Percentiles rank a stretch among this genome's conserved stretches.
phyloP scores from a whole-genome alignment of 331 rosid genomes.

The Spiraea crenata region DNA sequence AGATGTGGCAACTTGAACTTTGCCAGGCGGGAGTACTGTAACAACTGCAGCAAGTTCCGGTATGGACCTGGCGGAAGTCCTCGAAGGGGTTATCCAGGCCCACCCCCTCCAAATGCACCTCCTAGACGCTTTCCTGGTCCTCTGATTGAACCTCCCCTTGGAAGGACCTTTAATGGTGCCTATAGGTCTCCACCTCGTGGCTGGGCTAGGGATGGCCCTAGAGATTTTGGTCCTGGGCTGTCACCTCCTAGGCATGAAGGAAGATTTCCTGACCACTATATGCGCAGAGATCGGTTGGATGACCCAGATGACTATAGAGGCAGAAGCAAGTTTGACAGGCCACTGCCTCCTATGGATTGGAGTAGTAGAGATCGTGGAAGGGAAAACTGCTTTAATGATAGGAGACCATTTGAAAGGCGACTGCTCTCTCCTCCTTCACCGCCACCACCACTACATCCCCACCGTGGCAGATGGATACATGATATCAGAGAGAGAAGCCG shows the following conservation, averaged over 20 bases:
- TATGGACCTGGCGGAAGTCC: slow-evolving; percentile 67
- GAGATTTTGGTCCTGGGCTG: slow-evolving; percentile 65
- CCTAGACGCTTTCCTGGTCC: slow-evolving; percentile 75
- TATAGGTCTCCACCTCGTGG: slow-evolving; percentile 84
- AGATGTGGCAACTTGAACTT: slow-evolving; percentile 93
- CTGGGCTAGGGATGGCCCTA: slow-evolving; percentile 69
- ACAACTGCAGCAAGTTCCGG: slow-evolving; percentile 79
- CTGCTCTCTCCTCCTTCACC: slow-evolving; percentile 60
- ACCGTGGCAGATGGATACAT: slow-evolving; percentile 72
- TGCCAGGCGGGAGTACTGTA: slow-evolving; percentile 88
- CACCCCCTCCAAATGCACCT: slow-evolving; percentile 59
- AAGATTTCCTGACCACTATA: slow-evolving; percentile 59
- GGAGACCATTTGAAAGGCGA: slow-evolving; percentile 81
- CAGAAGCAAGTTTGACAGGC: slow-evolving; percentile 75
- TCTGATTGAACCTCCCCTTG: slow-evolving; percentile 70
- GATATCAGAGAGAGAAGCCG: slow-evolving; percentile 85
- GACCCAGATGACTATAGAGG: slow-evolving; percentile 64
- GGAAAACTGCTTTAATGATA: slow-evolving; percentile 58
- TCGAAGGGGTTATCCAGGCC: slow-evolving; percentile 66
- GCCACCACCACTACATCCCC: slow-evolving; percentile 46
- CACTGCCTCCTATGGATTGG: slow-evolving; percentile 69
- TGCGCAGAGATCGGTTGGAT: slow-evolving; percentile 65
- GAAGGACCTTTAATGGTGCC: slow-evolving; percentile 64
- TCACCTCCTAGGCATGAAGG: slow-evolving; percentile 69
- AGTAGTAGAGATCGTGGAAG: slow-evolving; percentile 73